Evolutionary conservation across 768 basidiomycete species (phyloP).

Genomic region (Rhizopogon salebrosus): DNA sequence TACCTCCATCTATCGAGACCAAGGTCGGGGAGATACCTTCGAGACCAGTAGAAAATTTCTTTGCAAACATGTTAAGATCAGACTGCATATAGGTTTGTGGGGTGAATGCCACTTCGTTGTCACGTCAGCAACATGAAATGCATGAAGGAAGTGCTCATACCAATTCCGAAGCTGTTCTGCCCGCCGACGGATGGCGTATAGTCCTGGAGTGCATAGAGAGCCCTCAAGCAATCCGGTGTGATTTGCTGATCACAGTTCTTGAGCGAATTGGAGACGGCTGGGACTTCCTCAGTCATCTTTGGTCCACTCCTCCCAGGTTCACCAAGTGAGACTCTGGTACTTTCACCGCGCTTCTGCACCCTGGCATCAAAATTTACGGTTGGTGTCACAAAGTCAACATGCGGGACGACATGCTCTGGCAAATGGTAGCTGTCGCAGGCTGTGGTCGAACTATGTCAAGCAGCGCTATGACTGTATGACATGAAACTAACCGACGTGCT

Average conservation of each 20-base stretch:
- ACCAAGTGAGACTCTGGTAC: constrained; percentile 5
- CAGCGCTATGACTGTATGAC: constrained; percentile 1
- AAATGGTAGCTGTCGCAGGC: constrained; percentile 39
- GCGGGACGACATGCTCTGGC: constrained; percentile 31
- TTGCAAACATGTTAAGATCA: constrained; percentile 43
- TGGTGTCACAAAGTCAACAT: constrained; percentile 40
- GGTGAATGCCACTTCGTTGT: constrained; percentile 42
- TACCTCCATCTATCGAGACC: constrained; percentile 40
- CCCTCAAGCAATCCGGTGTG: constrained; percentile 55
- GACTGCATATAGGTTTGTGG: constrained; percentile 41
- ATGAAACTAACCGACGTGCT: constrained; percentile 31
- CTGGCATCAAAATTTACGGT: constrained; percentile 36
- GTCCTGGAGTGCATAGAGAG: constrained; percentile 50
- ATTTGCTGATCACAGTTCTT: constrained; percentile 33
- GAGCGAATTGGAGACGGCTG: constrained; percentile 11
- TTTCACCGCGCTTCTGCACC: constrained; percentile 16
- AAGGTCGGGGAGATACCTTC: constrained; percentile 19
- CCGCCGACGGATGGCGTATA: constrained; percentile 41
- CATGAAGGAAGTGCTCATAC: constrained; percentile 13
- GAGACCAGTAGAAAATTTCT: constrained; percentile 28
- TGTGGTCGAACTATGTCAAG: constrained; percentile 11
- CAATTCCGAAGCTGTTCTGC: constrained; percentile 53
- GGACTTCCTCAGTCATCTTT: constrained; percentile 18
- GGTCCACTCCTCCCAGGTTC: constrained; percentile 9
- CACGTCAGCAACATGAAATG: constrained; percentile 12